A percentile compares a stretch with the other conserved stretches of the same genome.
Evolutionary conservation across 441 rosid genomes (phyloP).

Genomic region (Bocquillonia castaneifolia): DNA sequence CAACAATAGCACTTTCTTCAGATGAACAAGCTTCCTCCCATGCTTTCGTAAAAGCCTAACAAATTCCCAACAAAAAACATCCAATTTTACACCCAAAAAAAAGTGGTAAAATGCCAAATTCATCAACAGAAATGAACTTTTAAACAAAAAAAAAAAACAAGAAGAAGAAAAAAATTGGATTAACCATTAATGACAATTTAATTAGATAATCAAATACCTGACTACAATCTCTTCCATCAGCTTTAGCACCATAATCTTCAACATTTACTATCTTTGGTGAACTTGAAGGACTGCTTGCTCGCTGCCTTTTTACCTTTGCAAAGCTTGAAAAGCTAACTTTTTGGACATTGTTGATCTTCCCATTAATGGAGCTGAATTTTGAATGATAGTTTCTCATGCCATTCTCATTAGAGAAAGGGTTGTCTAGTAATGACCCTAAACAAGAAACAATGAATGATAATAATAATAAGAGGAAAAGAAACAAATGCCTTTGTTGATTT

Average conservation of each 20-base stretch:
- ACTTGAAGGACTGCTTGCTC: background rate
- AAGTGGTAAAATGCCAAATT: background rate
- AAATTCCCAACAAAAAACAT: conserved; percentile 8
- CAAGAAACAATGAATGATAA: conserved; percentile 20
- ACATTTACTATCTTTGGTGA: conserved; percentile 42
- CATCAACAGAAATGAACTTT: no score
- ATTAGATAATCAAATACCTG: conserved; percentile 32
- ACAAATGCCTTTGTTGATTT: conserved; percentile 7
- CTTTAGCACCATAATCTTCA: conserved; percentile 68
- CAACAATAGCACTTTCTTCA: conserved; percentile 31
- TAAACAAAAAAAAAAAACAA: background rate
- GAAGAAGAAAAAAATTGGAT: no score
- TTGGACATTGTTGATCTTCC: background rate
- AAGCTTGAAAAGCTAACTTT: conserved; percentile 9
- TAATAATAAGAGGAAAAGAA: conserved; percentile 14
- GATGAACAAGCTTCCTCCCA: conserved; percentile 76
- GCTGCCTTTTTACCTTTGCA: background rate
- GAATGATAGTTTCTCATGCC: background rate
- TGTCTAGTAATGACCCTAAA: conserved; percentile 21
- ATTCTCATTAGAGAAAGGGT: background rate
- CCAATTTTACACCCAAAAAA: conserved; percentile 5
- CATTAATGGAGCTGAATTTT: background rate
- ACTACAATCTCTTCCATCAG: conserved; percentile 62
- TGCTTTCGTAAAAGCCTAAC: conserved; percentile 72
- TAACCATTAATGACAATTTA: background rate